Evolutionary conservation across 148 eudicot species (phyloP).

Genomic region (Hydrangea macrophylla): DNA sequence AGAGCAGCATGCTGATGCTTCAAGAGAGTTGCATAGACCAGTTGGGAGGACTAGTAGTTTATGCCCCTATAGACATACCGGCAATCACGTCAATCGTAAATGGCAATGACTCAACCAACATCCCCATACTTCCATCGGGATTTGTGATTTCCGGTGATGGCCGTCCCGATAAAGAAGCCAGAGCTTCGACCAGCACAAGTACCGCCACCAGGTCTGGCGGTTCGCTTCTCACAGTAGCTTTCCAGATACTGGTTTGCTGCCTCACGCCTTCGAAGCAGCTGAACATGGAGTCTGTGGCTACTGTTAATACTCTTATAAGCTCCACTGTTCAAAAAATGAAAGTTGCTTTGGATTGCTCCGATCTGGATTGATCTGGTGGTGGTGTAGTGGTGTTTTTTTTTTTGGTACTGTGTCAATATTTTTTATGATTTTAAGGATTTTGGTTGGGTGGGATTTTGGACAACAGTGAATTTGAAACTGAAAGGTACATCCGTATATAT

Average conservation of each 20-base stretch:
- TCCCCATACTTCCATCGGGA: constrained; percentile 50
- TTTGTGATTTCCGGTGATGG: constrained; percentile 35
- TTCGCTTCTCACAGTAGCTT: constrained; percentile 38
- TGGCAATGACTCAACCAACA: constrained; percentile 22
- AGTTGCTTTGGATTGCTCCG: constrained; percentile 14
- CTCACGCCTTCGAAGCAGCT: constrained; percentile 11
- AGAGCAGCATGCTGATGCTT: constrained; percentile 26
- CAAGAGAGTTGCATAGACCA: constrained; percentile 40
- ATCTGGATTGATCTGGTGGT: background rate
- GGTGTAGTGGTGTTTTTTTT: too few relatives aligned
- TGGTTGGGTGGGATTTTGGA: too few relatives aligned
- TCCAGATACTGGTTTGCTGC: constrained; percentile 31
- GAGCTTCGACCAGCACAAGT: constrained; percentile 21
- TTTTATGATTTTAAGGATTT: too few relatives aligned
- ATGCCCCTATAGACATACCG: constrained; percentile 33
- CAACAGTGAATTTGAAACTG: too few relatives aligned
- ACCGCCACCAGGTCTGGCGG: constrained; percentile 15
- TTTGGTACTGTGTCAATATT: too few relatives aligned
- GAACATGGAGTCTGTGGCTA: constrained; percentile 12
- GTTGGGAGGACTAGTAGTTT: constrained; percentile 33
- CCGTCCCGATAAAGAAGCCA: constrained; percentile 8
- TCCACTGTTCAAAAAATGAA: constrained; percentile 25
- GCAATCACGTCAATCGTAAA: constrained; percentile 10
- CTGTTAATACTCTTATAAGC: constrained; percentile 18
- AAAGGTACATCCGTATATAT: too few relatives aligned